Conservation (phyloP, 257 asterid genomes). For the Ophiorrhiza pumila region DNA sequence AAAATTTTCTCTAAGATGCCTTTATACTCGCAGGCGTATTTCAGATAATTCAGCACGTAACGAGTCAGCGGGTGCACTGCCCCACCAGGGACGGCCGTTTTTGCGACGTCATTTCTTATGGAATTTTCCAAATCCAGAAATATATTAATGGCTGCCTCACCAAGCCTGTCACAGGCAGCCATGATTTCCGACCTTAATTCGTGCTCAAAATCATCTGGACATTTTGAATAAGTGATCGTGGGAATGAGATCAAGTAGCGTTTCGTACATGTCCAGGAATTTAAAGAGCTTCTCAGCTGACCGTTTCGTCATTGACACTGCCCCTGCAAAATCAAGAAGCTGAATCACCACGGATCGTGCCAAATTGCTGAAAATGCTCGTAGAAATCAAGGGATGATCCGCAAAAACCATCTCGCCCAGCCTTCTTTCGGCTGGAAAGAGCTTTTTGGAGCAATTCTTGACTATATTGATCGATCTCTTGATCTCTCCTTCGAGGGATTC, state of each 20-base stretch:
- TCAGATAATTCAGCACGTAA: slow-evolving; percentile 74
- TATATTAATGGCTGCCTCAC: slow-evolving; percentile 54
- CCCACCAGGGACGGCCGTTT: slow-evolving; percentile 74
- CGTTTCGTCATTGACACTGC: slow-evolving; percentile 64
- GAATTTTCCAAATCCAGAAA: slow-evolving; percentile 69
- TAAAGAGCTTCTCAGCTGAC: slow-evolving; percentile 80
- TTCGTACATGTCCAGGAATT: slow-evolving; percentile 69
- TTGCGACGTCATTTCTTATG: slow-evolving; percentile 52
- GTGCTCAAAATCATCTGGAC: slow-evolving; percentile 27
- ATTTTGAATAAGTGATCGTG: slow-evolving; percentile 29
- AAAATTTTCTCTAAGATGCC: slow-evolving; percentile 52
- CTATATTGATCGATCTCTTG: slow-evolving; percentile 59
- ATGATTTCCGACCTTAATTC: slow-evolving; percentile 45
- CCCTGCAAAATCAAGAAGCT: slow-evolving; percentile 76
- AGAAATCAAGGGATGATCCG: slow-evolving; percentile 34
- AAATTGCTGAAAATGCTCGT: slow-evolving; percentile 41
- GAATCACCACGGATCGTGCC: slow-evolving; percentile 56
- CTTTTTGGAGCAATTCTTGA: slow-evolving; percentile 36
- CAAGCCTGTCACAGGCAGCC: slow-evolving; percentile 48
- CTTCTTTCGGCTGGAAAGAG: slow-evolving; percentile 59
- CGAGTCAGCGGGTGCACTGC: slow-evolving; percentile 92
- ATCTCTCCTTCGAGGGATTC: slow-evolving; percentile 65
- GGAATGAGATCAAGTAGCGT: slow-evolving; percentile 48
- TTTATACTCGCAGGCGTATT: slow-evolving; percentile 67
- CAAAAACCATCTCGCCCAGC: slow-evolving; percentile 51